These are phyloP conservation scores for Athelia psychrophila DNA, from an alignment of 1,284 basidiomycete genomes.

Conservation along the genomic window DNA sequence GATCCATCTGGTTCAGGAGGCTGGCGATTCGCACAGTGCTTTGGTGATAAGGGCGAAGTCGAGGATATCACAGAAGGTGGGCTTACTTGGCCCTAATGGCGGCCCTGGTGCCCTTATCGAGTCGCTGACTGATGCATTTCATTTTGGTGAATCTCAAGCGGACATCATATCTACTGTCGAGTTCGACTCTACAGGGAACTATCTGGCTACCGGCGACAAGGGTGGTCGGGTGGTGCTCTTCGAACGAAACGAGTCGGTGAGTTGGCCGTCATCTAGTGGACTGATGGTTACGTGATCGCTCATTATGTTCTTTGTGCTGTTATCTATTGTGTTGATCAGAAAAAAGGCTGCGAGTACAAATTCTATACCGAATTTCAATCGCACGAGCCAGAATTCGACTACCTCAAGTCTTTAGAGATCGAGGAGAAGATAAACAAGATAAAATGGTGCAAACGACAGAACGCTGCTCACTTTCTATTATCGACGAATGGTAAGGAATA, in stretches of 20 bases:
- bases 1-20: conserved; percentile 84
- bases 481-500: conserved; percentile 86
- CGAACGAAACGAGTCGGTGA: conserved; percentile 95
- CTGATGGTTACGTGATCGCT: conserved; percentile 24
- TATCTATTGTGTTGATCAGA: conserved; percentile 45
- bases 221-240: conserved; percentile 98
- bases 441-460: conserved; percentile 99
- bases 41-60: conserved; percentile 98
- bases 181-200: conserved; percentile 99
- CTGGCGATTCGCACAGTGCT: conserved; percentile 99
- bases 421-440: conserved; percentile 99
- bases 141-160: conserved; percentile 53
- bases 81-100: conserved; percentile 4
- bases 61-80: conserved; percentile 99
- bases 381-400: conserved; percentile 99
- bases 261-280: conserved; percentile 31
- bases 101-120: conserved; percentile 1
- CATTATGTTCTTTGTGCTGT: conserved; percentile 8
- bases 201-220: conserved; percentile 99
- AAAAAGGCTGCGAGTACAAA: conserved; percentile 99
- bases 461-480: conserved; percentile 94
- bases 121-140: conserved; percentile 8
- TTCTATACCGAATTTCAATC: conserved; percentile 99
- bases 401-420: conserved; percentile 99
- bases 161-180: conserved; percentile 99